Base-by-base conservation (phyloP, 2,329 filamentous ascomycete species). In the Alternaria triticimaculans region DNA sequence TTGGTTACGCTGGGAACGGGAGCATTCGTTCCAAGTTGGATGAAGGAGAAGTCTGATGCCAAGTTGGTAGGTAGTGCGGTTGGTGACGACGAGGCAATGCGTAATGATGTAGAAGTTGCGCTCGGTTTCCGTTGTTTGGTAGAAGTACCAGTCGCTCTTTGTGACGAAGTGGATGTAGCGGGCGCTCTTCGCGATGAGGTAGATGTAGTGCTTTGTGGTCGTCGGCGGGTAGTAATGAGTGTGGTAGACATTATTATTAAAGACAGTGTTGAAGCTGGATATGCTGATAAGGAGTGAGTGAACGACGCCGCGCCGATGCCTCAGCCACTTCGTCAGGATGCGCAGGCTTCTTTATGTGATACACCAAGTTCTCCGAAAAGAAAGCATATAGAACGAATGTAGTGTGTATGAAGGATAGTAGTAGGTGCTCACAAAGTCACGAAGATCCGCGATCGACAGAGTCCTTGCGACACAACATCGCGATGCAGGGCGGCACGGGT, bases 211-310 rank as follows among this genome's bases (percentile, higher is more conserved):
- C 48, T 60, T 48, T 58, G 21, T 46, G 20, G 50, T 58, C 55
- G 57, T 62, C 45, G 60, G 48, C 54, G 56, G 20, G 46, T 54
- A 43, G 56, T 56, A 57, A 60, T 45, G 50, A 66, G 33, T 56
- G 65, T 61, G 70, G 68, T 71, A 72, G 72, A 72, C 72, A 74
- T 74, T 74, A 74, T 71, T 44, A 73, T 73, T 74, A 72, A 59
- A 26, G 23, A 54, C 23, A 4, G 65, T 63, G 45, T 23, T 20
- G 41, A 41, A 53, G 41, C 21, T 18, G 48, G 33, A 48, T 50
- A 15, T 49, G 56, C 43, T 53, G 26, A n/a, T 41, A 53, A 53
- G 48, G 48, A 54, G 57, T 30, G 53, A 63, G 50, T 55, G 53
- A 49, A 56, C 49, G 49, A 48, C 18, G 53, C 56, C 53, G 57